phyloP scores from a whole-genome alignment of 106 monocot genomes.

The Acorus gramineus region DNA sequence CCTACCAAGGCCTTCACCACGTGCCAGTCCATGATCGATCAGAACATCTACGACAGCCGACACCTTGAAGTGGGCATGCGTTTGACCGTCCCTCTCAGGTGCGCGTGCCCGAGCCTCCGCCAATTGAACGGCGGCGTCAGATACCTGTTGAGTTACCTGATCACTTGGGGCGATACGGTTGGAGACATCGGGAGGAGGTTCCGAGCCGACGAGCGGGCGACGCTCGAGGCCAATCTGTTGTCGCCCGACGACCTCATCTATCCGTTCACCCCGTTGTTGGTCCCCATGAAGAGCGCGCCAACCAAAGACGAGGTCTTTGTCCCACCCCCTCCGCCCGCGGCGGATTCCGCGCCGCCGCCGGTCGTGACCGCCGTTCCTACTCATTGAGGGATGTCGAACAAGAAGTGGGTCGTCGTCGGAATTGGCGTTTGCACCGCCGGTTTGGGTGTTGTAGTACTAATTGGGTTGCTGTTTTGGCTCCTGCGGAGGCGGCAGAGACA shows the following conservation, averaged over 20 bases:
- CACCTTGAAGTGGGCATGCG: conserved; percentile 3
- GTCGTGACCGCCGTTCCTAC: too few relatives aligned
- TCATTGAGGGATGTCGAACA: conserved; percentile 4
- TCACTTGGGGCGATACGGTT: conserved; percentile 6
- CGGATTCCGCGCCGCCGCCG: conserved; percentile 7
- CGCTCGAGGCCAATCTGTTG: conserved; percentile 21
- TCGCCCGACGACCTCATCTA: background rate
- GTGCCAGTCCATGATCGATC: conserved; percentile 29
- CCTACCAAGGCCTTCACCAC: conserved; percentile 44
- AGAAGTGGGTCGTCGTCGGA: conserved; percentile 11
- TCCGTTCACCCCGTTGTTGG: conserved; percentile 27
- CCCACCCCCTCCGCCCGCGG: conserved; percentile 11
- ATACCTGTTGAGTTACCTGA: conserved; percentile 21
- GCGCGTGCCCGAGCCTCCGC: conserved; percentile 28
- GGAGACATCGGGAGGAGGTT: conserved; percentile 6
- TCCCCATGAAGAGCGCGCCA: conserved; percentile 23
- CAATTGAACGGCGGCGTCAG: conserved; percentile 17
- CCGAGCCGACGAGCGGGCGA: conserved; percentile 4
- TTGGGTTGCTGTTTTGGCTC: too few relatives aligned
- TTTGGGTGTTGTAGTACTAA: too few relatives aligned
- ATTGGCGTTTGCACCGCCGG: too few relatives aligned
- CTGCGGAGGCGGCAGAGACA: too few relatives aligned
- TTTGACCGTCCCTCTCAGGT: conserved; percentile 30
- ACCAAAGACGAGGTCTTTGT: conserved; percentile 8
- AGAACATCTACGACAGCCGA: conserved; percentile 6